These are phyloP conservation scores for Pseudodiploospora longispora DNA, from an alignment of 2,329 filamentous ascomycete genomes.

Conservation along the genomic window DNA sequence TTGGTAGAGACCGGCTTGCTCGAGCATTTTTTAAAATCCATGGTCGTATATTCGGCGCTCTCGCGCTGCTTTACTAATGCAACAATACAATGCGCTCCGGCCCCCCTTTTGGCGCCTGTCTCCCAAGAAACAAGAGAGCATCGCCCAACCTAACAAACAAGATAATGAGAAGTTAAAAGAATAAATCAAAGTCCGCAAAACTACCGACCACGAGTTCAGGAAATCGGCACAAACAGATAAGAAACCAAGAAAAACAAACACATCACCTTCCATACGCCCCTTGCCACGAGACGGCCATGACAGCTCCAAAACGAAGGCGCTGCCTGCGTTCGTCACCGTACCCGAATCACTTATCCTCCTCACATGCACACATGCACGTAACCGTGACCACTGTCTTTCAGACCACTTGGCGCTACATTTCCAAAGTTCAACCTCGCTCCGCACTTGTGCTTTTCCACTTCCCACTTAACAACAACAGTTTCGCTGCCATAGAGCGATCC, in stretches of 20 bases:
- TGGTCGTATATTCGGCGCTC: constrained; percentile 3
- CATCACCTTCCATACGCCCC: not conserved
- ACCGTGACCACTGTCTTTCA: no score
- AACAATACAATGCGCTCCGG: not conserved
- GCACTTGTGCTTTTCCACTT: no score
- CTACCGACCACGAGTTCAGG: constrained; percentile 8
- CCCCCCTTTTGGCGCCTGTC: not conserved
- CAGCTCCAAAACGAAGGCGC: not conserved
- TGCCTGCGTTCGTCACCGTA: no score
- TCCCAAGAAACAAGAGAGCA: not conserved
- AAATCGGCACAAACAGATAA: constrained; percentile 6
- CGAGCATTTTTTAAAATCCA: no score
- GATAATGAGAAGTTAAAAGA: constrained; percentile 2
- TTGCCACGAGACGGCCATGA: not conserved
- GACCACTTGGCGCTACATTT: no score
- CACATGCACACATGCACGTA: no score
- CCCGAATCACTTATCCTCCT: no score
- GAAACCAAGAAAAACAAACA: constrained; percentile 3
- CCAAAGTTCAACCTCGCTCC: no score
- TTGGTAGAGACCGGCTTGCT: no score
- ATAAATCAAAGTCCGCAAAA: constrained; percentile 6
- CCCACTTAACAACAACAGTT: no score
- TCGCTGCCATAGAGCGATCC: no score
- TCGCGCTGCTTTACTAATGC: not conserved
- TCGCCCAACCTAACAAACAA: not conserved